These are phyloP conservation scores for Coniochaeta ligniaria DNA, from an alignment of 2,329 filamentous ascomycete genomes.

Conservation along the genomic window DNA sequence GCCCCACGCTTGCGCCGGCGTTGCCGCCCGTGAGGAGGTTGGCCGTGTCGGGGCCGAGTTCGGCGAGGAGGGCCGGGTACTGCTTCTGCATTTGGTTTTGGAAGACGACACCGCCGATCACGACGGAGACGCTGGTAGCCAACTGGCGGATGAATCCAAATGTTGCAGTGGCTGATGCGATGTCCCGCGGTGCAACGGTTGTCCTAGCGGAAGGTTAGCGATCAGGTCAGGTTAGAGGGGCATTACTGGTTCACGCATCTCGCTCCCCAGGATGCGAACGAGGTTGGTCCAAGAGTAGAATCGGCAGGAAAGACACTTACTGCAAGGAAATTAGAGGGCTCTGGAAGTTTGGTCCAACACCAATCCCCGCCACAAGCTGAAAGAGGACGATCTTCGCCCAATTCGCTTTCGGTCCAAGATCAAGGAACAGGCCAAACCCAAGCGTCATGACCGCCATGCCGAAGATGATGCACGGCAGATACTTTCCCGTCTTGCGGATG, in stretches of 20 bases:
- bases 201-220: slow-evolving; percentile 18
- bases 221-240: too few species aligned
- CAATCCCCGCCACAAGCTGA: slow-evolving; percentile 53
- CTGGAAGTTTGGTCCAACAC: slow-evolving; percentile 57
- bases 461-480: slow-evolving; percentile 44
- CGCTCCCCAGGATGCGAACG: too few species aligned
- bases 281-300: background rate
- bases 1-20: slow-evolving; percentile 52
- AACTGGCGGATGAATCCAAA: slow-evolving; percentile 55
- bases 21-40: slow-evolving; percentile 47
- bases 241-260: too few species aligned
- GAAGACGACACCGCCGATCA: slow-evolving; percentile 41
- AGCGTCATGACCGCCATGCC: slow-evolving; percentile 49
- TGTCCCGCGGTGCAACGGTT: slow-evolving; percentile 50
- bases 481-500: slow-evolving; percentile 50
- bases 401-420: slow-evolving; percentile 43
- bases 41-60: slow-evolving; percentile 33
- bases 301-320: background rate
- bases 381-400: slow-evolving; percentile 42
- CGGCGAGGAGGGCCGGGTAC: slow-evolving; percentile 15
- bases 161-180: slow-evolving; percentile 55
- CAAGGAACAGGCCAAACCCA: slow-evolving; percentile 50
- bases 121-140: slow-evolving; percentile 48
- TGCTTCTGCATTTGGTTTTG: slow-evolving; percentile 32
- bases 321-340: slow-evolving; percentile 58